Evolutionary conservation across 306 rosid species (phyloP).

Genomic region (Inga laurina): DNA sequence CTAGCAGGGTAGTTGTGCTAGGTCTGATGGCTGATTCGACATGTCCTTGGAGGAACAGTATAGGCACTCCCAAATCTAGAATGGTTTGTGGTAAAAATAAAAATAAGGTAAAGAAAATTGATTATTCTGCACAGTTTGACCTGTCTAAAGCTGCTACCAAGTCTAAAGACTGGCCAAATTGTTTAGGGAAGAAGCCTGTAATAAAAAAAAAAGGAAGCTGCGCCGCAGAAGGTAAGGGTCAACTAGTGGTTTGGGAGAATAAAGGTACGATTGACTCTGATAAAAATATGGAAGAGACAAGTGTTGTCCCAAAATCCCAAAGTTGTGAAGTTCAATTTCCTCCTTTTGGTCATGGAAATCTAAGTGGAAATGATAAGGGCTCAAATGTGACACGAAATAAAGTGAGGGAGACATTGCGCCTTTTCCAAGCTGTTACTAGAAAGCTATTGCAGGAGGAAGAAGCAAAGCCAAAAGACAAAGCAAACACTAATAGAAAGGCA

Average conservation of each 20-base stretch:
- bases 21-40: conserved; percentile 66
- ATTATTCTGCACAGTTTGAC: conserved; percentile 19
- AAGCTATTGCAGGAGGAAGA: conserved; percentile 82
- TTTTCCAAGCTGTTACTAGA: conserved; percentile 71
- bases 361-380: conserved; percentile 39
- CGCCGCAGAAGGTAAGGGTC: conserved; percentile 41
- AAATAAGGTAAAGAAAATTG: conserved; percentile 49
- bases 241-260: conserved; percentile 42
- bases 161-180: conserved; percentile 38
- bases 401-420: conserved; percentile 78
- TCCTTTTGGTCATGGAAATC: conserved; percentile 48
- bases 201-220: conserved; percentile 39
- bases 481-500: conserved; percentile 42
- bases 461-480: conserved; percentile 46
- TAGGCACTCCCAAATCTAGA: conserved; percentile 34
- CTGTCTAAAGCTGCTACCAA: conserved; percentile 42
- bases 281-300: conserved; percentile 21
- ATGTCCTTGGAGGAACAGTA: conserved; percentile 59
- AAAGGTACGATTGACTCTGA: conserved; percentile 31
- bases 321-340: conserved; percentile 42
- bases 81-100: conserved; percentile 34
- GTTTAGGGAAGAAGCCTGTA: conserved; percentile 34
- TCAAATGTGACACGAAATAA: conserved; percentile 50
- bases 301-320: conserved; percentile 29
- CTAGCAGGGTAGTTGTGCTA: conserved; percentile 43